These are phyloP conservation scores for Salix suchowensis DNA, from an alignment of 345 rosid species.

Conservation along the genomic window DNA sequence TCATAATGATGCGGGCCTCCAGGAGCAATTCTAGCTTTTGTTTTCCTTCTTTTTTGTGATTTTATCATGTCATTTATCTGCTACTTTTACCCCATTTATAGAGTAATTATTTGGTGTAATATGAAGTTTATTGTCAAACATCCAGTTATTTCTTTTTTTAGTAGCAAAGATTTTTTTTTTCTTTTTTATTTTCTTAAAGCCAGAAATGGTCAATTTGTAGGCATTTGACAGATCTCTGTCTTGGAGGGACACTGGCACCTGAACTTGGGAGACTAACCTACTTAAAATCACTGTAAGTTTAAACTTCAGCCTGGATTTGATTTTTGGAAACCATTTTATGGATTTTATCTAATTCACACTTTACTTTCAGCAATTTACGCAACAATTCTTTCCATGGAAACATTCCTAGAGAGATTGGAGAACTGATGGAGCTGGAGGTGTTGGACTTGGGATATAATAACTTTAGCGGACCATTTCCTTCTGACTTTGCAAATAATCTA, in stretches of 20 bases:
- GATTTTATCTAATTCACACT: background rate
- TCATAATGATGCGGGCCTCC: background rate
- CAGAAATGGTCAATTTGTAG: slow-evolving; percentile 32
- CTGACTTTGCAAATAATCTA: slow-evolving; percentile 31
- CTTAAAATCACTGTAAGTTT: slow-evolving; percentile 70
- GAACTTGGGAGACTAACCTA: slow-evolving; percentile 54
- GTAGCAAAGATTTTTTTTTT: background rate
- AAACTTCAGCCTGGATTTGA: background rate
- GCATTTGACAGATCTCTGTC: slow-evolving; percentile 67
- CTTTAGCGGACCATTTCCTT: slow-evolving; percentile 57
- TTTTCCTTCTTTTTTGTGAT: background rate
- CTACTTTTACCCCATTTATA: background rate
- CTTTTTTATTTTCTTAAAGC: background rate
- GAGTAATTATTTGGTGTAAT: background rate
- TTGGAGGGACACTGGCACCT: slow-evolving; percentile 65
- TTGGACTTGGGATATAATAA: slow-evolving; percentile 83
- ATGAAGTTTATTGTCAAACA: background rate
- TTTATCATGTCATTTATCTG: background rate
- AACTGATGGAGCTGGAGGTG: slow-evolving; percentile 61
- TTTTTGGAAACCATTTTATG: background rate
- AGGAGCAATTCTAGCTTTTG: background rate
- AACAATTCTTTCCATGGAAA: slow-evolving; percentile 72
- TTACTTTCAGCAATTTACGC: slow-evolving; percentile 54
- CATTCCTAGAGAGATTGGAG: slow-evolving; percentile 66
- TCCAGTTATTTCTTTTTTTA: background rate